Percentiles rank a stretch among this genome's conserved stretches.
phyloP scores from a whole-genome alignment of 2,329 filamentous ascomycete genomes.

The Trichoderma sp. region DNA sequence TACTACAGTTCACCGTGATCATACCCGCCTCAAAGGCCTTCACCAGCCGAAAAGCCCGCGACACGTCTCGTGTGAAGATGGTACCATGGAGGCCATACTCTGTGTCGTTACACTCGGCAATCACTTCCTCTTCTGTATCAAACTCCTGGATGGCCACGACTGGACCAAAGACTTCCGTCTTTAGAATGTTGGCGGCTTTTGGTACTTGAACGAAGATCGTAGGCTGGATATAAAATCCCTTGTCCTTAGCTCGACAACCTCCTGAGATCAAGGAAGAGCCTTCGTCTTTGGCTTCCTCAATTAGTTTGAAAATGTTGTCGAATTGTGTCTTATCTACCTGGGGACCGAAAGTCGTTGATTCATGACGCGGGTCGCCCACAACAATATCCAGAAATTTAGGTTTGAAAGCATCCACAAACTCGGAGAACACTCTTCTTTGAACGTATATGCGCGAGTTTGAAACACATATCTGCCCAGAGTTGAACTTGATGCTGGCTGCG shows the following conservation, averaged over 20 bases:
- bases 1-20: conserved; percentile 35
- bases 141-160: conserved; percentile 30
- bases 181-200: conserved; percentile 27
- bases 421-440: conserved; percentile 53
- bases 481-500: conserved; percentile 42
- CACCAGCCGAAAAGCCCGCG: conserved; percentile 28
- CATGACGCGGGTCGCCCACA: conserved; percentile 27
- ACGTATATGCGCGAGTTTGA: conserved; percentile 58
- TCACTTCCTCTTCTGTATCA: conserved; percentile 28
- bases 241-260: conserved; percentile 14
- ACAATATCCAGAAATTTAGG: conserved; percentile 48
- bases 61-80: conserved; percentile 53
- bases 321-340: conserved; percentile 60
- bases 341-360: conserved; percentile 34
- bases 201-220: conserved; percentile 31
- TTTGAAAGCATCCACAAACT: conserved; percentile 59
- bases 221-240: conserved; percentile 31
- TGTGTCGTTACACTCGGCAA: conserved; percentile 35
- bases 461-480: conserved; percentile 59
- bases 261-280: conserved; percentile 23
- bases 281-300: conserved; percentile 32
- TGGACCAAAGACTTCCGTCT: conserved; percentile 33
- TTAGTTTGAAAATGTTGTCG: conserved; percentile 60
- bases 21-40: conserved; percentile 51
- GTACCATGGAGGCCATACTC: conserved; percentile 52